Percentiles rank a stretch among this genome's conserved stretches.
Evolutionary conservation across 768 basidiomycete genomes (phyloP).

Genomic region (Boletus bicolor): DNA sequence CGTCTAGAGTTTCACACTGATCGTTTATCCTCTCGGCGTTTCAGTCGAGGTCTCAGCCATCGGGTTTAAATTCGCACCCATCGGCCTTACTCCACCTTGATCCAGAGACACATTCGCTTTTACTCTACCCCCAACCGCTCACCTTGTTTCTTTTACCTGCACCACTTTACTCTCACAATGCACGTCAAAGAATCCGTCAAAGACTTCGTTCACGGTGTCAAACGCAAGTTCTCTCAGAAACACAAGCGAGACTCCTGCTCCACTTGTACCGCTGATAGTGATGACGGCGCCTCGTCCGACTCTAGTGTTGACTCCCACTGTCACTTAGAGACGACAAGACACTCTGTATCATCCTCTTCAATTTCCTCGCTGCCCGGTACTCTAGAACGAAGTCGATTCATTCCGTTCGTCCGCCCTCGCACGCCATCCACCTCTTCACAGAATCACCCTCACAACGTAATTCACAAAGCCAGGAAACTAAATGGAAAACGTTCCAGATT

Average conservation of each 20-base stretch:
- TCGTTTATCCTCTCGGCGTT: not conserved
- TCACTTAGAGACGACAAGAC: not conserved
- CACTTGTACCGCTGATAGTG: slow-evolving; percentile 6
- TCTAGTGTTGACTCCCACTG: slow-evolving; percentile 12
- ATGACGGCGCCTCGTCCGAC: slow-evolving; percentile 9
- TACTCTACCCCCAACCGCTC: not conserved
- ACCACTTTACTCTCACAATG: slow-evolving; percentile 12
- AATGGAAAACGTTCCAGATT: slow-evolving; percentile 15
- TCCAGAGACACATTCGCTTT: slow-evolving; percentile 5
- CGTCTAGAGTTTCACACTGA: not conserved
- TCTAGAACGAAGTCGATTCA: slow-evolving; percentile 8
- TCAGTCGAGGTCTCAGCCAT: not conserved
- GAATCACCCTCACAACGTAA: not conserved
- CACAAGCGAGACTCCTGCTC: slow-evolving; percentile 18
- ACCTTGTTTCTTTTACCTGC: not conserved
- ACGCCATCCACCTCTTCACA: slow-evolving; percentile 4
- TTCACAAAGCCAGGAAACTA: slow-evolving; percentile 6
- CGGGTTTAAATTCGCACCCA: not conserved
- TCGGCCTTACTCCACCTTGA: not conserved
- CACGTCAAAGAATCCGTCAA: slow-evolving; percentile 31
- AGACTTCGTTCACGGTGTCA: slow-evolving; percentile 31
- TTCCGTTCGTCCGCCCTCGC: slow-evolving; percentile 16
- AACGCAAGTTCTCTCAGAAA: slow-evolving; percentile 30
- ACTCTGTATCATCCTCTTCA: slow-evolving; percentile 17
- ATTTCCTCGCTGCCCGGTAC: slow-evolving; percentile 2